Evolutionary conservation across 2,329 filamentous ascomycete genomes (phyloP).

Genomic region (Xylaria sp.): DNA sequence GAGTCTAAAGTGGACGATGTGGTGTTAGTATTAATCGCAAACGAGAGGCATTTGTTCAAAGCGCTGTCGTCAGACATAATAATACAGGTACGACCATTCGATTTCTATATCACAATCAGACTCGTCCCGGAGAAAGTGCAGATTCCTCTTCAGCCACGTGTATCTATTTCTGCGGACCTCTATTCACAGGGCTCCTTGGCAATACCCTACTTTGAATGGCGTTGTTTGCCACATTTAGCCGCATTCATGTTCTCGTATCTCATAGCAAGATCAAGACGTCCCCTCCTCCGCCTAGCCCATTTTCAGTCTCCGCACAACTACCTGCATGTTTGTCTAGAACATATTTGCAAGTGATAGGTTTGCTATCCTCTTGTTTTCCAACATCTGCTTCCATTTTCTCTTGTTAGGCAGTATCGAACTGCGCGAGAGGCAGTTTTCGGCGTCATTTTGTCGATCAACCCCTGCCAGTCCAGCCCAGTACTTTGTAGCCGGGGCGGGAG

Average conservation of each 20-base stretch:
- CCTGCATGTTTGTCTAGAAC: neutral
- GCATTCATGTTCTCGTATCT: conserved; percentile 26
- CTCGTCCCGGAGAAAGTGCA: conserved; percentile 25
- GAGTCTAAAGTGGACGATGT: neutral
- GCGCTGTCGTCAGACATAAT: conserved; percentile 16
- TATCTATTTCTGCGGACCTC: conserved; percentile 13
- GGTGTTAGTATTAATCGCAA: conserved; percentile 10
- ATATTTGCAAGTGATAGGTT: neutral
- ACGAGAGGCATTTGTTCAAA: neutral
- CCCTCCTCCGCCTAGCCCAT: neutral
- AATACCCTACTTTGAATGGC: conserved; percentile 20
- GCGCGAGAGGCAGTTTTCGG: neutral
- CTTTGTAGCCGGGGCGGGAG: conserved; percentile 27
- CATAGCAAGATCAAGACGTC: conserved; percentile 8
- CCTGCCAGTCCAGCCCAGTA: conserved; percentile 20
- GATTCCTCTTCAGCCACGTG: conserved; percentile 33
- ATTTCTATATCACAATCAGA: conserved; percentile 35
- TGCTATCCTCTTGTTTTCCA: neutral
- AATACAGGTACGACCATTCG: conserved; percentile 38
- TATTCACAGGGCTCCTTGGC: conserved; percentile 15
- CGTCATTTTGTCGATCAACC: neutral
- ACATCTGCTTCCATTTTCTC: neutral
- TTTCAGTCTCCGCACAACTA: neutral
- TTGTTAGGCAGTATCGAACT: neutral
- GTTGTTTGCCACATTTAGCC: conserved; percentile 24